phyloP scores from a whole-genome alignment of 192 early-diverging fungal genomes.

The Podila verticillata region DNA sequence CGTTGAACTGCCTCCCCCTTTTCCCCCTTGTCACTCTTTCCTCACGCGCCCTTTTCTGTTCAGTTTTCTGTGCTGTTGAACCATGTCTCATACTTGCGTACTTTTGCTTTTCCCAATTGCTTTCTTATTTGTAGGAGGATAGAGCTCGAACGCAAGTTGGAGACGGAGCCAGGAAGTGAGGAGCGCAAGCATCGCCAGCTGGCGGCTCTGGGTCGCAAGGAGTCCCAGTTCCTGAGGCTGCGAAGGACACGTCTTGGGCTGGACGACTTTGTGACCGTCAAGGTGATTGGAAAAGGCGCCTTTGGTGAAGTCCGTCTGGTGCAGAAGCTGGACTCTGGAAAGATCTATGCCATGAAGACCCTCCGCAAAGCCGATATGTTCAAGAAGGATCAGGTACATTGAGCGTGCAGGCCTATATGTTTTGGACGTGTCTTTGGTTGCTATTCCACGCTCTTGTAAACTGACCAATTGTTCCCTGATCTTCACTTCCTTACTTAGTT shows the following conservation, averaged over 20 bases:
- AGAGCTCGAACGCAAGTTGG: constrained; percentile 83
- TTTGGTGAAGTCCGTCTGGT: constrained; percentile 99
- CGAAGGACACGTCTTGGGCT: constrained; percentile 89
- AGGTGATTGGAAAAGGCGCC: constrained; percentile 98
- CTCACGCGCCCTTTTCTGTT: too few species aligned
- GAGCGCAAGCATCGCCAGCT: constrained; percentile 92
- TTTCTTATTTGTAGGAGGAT: constrained; percentile 66
- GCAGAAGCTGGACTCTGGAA: constrained; percentile 97
- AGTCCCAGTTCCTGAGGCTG: constrained; percentile 94
- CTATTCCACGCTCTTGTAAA: not conserved
- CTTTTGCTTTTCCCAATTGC: too few species aligned
- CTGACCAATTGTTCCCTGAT: not conserved
- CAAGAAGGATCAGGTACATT: constrained; percentile 91
- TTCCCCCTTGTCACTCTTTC: too few species aligned
- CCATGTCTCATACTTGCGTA: too few species aligned
- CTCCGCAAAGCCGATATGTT: constrained; percentile 97
- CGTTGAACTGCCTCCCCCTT: too few species aligned
- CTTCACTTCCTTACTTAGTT: constrained; percentile 55
- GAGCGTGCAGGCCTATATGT: not conserved
- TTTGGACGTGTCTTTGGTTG: not conserved
- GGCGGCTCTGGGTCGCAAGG: constrained; percentile 81
- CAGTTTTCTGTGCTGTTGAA: too few species aligned
- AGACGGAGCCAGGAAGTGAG: constrained; percentile 80
- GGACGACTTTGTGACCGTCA: constrained; percentile 94
- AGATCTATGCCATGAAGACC: constrained; percentile 99